Evolutionary conservation across 805 yeast species (phyloP).

Genomic region (Saccharomycopsis lassenensis): DNA sequence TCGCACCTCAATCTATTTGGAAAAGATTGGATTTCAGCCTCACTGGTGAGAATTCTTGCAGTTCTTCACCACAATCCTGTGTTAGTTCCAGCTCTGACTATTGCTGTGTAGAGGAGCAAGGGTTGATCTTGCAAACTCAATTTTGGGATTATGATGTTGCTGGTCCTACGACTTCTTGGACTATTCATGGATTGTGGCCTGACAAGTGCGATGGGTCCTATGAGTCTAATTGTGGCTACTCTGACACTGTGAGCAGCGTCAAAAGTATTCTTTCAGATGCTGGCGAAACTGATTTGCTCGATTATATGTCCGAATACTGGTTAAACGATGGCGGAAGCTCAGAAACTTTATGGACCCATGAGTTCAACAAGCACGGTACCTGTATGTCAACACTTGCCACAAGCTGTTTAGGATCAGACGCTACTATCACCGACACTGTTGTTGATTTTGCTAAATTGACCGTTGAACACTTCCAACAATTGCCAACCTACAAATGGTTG

Average conservation of each 20-base stretch:
- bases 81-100: slow-evolving; percentile 36
- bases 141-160: slow-evolving; percentile 86
- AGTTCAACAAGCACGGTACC: slow-evolving; percentile 89
- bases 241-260: slow-evolving; percentile 1
- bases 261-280: slow-evolving; percentile 3
- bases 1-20: too few relatives aligned
- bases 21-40: too few relatives aligned
- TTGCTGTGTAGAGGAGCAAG: slow-evolving; percentile 81
- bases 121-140: slow-evolving; percentile 72
- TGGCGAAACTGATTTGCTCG: slow-evolving; percentile 24
- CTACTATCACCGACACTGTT: slow-evolving; percentile 21
- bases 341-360: slow-evolving; percentile 73
- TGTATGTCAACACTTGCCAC: slow-evolving; percentile 62
- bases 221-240: slow-evolving; percentile 60
- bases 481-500: slow-evolving; percentile 62
- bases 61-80: too few relatives aligned
- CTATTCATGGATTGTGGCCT: slow-evolving; percentile 85
- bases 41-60: too few relatives aligned
- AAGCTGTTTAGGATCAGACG: slow-evolving; percentile 3
- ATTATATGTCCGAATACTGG: slow-evolving; percentile 55
- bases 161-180: slow-evolving; percentile 61
- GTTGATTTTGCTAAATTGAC: slow-evolving; percentile 33
- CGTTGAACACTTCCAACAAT: slow-evolving; percentile 41
- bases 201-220: slow-evolving; percentile 78
- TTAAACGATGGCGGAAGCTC: slow-evolving; percentile 59